These are phyloP conservation scores for Wickerhamia fluorescens DNA, from an alignment of 805 yeast species.

Conservation along the genomic window DNA sequence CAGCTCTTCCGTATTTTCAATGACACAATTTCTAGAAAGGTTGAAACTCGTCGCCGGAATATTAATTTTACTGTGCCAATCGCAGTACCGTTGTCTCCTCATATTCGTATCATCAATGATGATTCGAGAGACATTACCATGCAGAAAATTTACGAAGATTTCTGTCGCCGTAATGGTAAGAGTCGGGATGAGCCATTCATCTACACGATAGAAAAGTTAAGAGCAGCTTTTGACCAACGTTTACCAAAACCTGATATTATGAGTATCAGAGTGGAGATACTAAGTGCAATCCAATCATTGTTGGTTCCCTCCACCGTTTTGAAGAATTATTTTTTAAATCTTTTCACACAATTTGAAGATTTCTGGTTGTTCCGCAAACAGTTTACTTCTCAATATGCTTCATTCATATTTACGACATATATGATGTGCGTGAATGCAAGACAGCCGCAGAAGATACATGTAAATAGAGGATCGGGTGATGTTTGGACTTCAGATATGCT, in stretches of 20 bases:
- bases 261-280: constrained; percentile 84
- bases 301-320: constrained; percentile 81
- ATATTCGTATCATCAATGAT: constrained; percentile 82
- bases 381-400: constrained; percentile 90
- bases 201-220: constrained; percentile 74
- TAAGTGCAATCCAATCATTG: constrained; percentile 81
- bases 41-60: constrained; percentile 81
- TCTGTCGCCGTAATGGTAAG: constrained; percentile 64
- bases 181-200: constrained; percentile 87
- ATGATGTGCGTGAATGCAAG: constrained; percentile 91
- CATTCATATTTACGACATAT: constrained; percentile 85
- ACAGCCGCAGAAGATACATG: constrained; percentile 87
- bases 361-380: constrained; percentile 97
- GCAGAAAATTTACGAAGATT: constrained; percentile 82
- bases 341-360: constrained; percentile 77
- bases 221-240: constrained; percentile 90
- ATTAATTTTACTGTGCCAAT: constrained; percentile 81
- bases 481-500: constrained; percentile 95
- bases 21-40: constrained; percentile 69
- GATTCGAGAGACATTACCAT: constrained; percentile 69
- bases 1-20: constrained; percentile 88
- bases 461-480: constrained; percentile 74
- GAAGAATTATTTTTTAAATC: constrained; percentile 64
- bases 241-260: constrained; percentile 88
- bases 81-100: constrained; percentile 92